phyloP scores from a whole-genome alignment of 331 rosid genomes.

The Cucumis variabilis region DNA sequence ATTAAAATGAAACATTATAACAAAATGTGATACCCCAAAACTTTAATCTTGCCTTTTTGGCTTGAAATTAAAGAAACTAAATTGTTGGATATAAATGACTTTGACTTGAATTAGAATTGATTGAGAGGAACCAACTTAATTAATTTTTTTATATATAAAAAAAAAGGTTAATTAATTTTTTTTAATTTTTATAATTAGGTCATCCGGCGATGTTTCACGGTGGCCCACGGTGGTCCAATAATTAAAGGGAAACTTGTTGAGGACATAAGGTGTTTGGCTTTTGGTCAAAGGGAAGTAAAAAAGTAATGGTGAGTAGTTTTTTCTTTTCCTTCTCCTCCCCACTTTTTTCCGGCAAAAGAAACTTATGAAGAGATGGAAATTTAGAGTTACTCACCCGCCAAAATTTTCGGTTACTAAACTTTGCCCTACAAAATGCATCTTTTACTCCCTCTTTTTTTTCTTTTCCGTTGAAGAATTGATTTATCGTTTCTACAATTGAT shows the following conservation, averaged over 20 bases:
- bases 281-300: conserved; percentile 33
- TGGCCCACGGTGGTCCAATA: conserved; percentile 26
- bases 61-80: background rate
- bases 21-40: background rate
- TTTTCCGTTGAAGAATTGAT: background rate
- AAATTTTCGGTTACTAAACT: background rate
- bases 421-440: background rate
- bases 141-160: too few relatives aligned
- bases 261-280: conserved; percentile 1
- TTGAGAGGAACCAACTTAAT: too few relatives aligned
- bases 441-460: background rate
- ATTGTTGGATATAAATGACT: background rate
- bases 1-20: background rate
- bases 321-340: background rate
- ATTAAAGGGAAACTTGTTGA: conserved; percentile 14
- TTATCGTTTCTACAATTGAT: too few relatives aligned
- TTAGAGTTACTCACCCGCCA: too few relatives aligned
- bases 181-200: background rate
- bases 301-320: conserved; percentile 8
- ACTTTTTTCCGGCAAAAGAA: conserved; percentile 23
- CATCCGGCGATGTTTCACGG: conserved; percentile 14
- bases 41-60: background rate
- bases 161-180: background rate
- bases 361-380: background rate
- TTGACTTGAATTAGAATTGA: conserved; percentile 17